Evolutionary conservation across 805 yeast species (phyloP).

Genomic region (Zygosaccharomyces bisporus): DNA sequence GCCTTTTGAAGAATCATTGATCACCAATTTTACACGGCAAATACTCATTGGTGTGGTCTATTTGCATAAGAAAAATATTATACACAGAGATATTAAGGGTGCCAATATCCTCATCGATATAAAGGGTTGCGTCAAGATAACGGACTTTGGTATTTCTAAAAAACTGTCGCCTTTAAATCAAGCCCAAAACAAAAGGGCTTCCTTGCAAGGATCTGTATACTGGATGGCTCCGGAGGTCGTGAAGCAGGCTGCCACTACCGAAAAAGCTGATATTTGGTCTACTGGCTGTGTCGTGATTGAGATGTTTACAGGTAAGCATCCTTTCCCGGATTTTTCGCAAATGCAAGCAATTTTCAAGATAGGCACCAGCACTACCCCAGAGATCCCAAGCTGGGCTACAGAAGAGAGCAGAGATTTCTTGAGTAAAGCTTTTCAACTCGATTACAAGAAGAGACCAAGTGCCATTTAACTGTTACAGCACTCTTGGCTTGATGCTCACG

Average conservation of each 20-base stretch:
- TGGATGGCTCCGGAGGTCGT: conserved; percentile 99
- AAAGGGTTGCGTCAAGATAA: conserved; percentile 75
- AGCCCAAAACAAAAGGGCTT: conserved; percentile 55
- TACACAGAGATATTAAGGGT: conserved; percentile 85
- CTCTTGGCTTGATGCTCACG: conserved; percentile 32
- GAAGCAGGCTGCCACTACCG: conserved; percentile 84
- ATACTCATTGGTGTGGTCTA: conserved; percentile 71
- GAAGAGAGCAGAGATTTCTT: conserved; percentile 66
- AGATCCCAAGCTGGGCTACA: conserved; percentile 70
- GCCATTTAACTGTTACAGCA: conserved; percentile 68
- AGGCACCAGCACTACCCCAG: conserved; percentile 82
- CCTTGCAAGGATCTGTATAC: conserved; percentile 89
- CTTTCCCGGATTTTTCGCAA: conserved; percentile 90
- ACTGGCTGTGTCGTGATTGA: conserved; percentile 92
- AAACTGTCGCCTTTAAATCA: conserved; percentile 55
- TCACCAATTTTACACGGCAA: conserved; percentile 69
- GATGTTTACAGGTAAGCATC: conserved; percentile 94
- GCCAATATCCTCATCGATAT: conserved; percentile 81
- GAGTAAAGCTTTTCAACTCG: conserved; percentile 63
- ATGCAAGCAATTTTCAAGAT: conserved; percentile 96
- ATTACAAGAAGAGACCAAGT: conserved; percentile 66
- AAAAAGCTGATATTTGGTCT: conserved; percentile 96
- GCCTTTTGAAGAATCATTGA: conserved; percentile 73
- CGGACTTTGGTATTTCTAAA: conserved; percentile 82
- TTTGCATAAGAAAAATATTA: conserved; percentile 68